Conservation (phyloP, 306 rosid genomes). For the Macrotyloma uniflorum region DNA sequence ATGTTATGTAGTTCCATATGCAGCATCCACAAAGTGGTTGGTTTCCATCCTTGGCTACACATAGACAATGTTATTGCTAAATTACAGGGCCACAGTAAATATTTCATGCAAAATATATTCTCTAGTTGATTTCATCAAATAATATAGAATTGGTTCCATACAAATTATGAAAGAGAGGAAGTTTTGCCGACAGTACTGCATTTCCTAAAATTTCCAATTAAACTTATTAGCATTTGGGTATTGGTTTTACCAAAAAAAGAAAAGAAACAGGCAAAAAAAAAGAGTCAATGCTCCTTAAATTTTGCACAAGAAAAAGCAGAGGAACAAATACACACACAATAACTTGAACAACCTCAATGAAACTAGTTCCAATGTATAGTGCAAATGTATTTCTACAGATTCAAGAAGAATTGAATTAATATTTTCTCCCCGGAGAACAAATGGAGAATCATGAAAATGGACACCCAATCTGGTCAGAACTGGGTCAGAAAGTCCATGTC, state of each 20-base stretch:
- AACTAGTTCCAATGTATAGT: constrained; percentile 42
- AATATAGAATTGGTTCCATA: constrained; percentile 21
- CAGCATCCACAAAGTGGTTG: constrained; percentile 14
- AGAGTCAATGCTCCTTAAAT: not conserved
- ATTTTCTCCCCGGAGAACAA: constrained; percentile 32
- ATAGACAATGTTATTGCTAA: constrained; percentile 3
- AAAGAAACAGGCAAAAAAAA: constrained; percentile 36
- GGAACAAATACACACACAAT: not conserved
- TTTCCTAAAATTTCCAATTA: constrained; percentile 39
- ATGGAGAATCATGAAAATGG: constrained; percentile 42
- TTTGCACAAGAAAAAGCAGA: constrained; percentile 9
- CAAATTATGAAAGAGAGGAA: not conserved
- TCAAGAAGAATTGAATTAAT: constrained; percentile 45
- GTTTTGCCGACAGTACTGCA: constrained; percentile 37
- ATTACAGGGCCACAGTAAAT: not conserved
- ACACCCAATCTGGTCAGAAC: constrained; percentile 42
- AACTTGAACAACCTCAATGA: constrained; percentile 33
- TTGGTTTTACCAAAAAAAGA: constrained; percentile 43
- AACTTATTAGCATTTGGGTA: constrained; percentile 25
- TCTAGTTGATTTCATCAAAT: constrained; percentile 34
- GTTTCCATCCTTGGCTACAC: not conserved
- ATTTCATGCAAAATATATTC: constrained; percentile 20
- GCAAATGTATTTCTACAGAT: constrained; percentile 49
- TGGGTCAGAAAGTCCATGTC: not conserved
- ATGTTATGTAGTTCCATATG: not conserved